Base-by-base conservation (phyloP, 345 rosid species). In the Sonneratia caseolaris region DNA sequence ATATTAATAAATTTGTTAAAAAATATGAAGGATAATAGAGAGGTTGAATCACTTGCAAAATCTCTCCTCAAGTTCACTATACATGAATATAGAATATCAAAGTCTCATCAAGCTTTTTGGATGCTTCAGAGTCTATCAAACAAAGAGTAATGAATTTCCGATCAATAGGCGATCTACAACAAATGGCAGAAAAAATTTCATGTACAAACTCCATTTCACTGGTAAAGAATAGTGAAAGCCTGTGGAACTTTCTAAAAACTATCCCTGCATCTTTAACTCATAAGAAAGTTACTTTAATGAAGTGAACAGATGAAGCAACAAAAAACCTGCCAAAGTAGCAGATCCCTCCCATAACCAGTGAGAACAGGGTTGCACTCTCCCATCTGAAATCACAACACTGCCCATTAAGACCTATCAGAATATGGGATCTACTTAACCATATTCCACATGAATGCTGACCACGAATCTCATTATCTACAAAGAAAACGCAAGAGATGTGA, bases 311-410 rank as follows among this genome's bases (percentile, higher is more conserved):
- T n/a, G 51, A 47, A 37, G 40, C 43, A 35, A 55, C 59, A 77
- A 42, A 70, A 71, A 77, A 91, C 98, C 98, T 91, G 75, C 98
- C 97, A 79, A 87, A 87, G 86, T 83, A 94, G 90, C 97, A 89
- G 73, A 87, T 79, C 72, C 95, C 83, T 73, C 98, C 98, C 0
- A 91, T 79, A 57, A 83, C 84, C 79, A 85, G 74, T 43, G 97
- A 80, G 81, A 93, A 91, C 47, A 91, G 74, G 66, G 90, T 73
- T 66, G 88, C 98, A 56, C 97, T 87, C 72, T 83, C 91, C 98
- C 98, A 93, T 91, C 96, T 93, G 89, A 85, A 89, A 84, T 75
- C 73, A 81, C n/a, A 77, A 75, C 57, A 65, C 79, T 59, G 72
- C 59, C 70, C 59, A 53, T 88, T 76, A 86, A 57, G 71, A 80